These are phyloP conservation scores for Perkinsus chesapeaki DNA, from an alignment of 169 alveolate species.

Conservation along the genomic window DNA sequence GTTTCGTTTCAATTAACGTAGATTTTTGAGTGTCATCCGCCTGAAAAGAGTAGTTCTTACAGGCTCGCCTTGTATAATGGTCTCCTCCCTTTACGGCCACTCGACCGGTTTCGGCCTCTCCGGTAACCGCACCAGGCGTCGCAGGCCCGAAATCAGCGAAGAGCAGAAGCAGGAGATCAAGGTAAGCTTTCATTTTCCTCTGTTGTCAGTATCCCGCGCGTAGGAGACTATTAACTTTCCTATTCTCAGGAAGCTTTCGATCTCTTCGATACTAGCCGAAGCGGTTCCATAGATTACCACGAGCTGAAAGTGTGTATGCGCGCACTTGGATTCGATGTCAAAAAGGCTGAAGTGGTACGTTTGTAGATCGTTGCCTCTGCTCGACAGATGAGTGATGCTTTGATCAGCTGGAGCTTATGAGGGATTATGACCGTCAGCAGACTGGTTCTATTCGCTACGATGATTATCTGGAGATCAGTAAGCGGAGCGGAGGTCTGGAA, in stretches of 20 bases:
- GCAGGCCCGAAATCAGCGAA: conserved; percentile 66
- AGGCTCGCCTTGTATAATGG: background rate
- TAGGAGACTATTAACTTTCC: background rate
- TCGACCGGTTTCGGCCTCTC: background rate
- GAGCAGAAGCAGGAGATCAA: conserved; percentile 88
- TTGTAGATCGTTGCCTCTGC: background rate
- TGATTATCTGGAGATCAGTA: conserved; percentile 39
- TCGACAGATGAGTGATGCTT: background rate
- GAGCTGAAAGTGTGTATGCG: conserved; percentile 98
- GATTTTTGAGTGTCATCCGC: background rate
- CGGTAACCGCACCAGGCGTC: background rate
- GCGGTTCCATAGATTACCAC: conserved; percentile 89
- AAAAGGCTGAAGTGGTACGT: conserved; percentile 81
- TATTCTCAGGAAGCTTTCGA: conserved; percentile 88
- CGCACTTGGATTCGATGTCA: conserved; percentile 95
- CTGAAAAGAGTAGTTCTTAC: background rate
- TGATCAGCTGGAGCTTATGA: conserved; percentile 50
- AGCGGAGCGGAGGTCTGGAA: background rate
- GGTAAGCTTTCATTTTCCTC: conserved; percentile 86
- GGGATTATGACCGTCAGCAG: conserved; percentile 71
- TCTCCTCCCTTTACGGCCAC: background rate
- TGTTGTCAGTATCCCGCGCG: conserved; percentile 40
- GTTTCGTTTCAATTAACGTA: background rate
- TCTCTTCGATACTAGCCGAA: conserved; percentile 91
- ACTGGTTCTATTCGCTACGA: conserved; percentile 23